Base-by-base conservation (phyloP, 495 filamentous ascomycete genomes). In the Aspergillus kassunensis region DNA sequence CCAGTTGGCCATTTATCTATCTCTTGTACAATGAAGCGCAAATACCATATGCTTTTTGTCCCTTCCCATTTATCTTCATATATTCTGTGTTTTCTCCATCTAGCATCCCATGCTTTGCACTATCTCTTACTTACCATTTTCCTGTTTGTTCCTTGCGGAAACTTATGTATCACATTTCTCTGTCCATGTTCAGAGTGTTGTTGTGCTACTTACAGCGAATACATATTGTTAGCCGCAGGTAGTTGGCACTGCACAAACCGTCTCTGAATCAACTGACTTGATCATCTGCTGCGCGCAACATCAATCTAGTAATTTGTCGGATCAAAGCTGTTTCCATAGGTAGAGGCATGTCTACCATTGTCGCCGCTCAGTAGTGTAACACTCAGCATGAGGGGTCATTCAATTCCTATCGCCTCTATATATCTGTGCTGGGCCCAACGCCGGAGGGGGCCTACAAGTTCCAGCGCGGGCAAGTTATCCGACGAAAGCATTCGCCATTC, bases 1-100 rank as follows among this genome's bases (percentile, higher is more conserved):
- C 53, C 51, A 44, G 53, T 55, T 61, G 55, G 48, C 55, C 55
- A 55, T 53, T 52, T 54, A 49, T 39, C 53, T 54, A 44, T 53
- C 25, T 61, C 54, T 62, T 73, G 68, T 74, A 74, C 67, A 71
- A 72, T 74, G 71, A 68, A 74, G 69, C 71, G 71, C 69, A 74
- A 74, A 74, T 74, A 72, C 68, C 70, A 71, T 65, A 51, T 63
- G 55, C 45, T 54, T 55, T 51, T 58, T 54, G 33, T 59, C 42
- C 50, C 52, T 56, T 40, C 49, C 56, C 55, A 46, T 53, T 54
- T 56, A 41, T 58, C 51, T 49, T 50, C 42, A 35, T 36, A 47
- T 41, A 58, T 39, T 57, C 41, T 56, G 18, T 47, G 39, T 33
- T 37, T 24, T 44, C 56, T 31, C n/a, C n/a, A n/a, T n/a, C n/a